Evolutionary conservation across 192 early-diverging fungal genomes (phyloP), one percentile per base, ranked within the genome.

Genomic region (Bifiguratus adelaidae): DNA sequence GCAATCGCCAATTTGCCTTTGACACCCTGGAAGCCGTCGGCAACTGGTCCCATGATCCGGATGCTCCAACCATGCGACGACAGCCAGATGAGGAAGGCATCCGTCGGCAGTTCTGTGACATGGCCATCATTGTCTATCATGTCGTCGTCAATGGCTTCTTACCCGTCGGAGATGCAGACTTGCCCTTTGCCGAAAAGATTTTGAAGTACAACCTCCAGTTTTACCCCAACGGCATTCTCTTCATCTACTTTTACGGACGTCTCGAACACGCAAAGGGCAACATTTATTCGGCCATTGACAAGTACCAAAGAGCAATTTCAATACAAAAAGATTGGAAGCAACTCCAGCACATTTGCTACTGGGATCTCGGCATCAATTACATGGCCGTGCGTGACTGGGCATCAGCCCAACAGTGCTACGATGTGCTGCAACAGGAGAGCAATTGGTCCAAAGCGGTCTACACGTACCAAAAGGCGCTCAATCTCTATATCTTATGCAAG

Each of bases 391-490:
- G 59, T 0, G 60, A 81, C 30, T 91, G 80, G 70, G 47, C 61
- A 15, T 65, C 60, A 6, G 83, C 85, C 0, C 62, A 60, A 21
- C 57, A 75, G 7, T 77, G 74, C 16, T 85, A 78, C 50, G 68
- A 65, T 7, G 76, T 68, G 2, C 56, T 95, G 30, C 67, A 68
- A 38, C 75, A 70, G 41, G 88, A 95, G 46, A 89, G 81, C 53
- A 78, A 82, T 41, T 95, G 91, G 91, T 81, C 83, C 44, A 83
- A 81, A 51, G 78, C 85, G 16, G 78, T 81, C 2, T 95, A 86
- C 70, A 73, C 69, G 0, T 95, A 92, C 48, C 50, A 81, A 20
- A 73, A 77, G 3, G 86, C 78, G 0, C 57, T 78, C 13, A 81
- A 72, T 18, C 24, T 85, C 42, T 83, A 74, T 57, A 44, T 51